phyloP scores from a whole-genome alignment of 768 basidiomycete species.

The Sarcomyxa edulis region DNA sequence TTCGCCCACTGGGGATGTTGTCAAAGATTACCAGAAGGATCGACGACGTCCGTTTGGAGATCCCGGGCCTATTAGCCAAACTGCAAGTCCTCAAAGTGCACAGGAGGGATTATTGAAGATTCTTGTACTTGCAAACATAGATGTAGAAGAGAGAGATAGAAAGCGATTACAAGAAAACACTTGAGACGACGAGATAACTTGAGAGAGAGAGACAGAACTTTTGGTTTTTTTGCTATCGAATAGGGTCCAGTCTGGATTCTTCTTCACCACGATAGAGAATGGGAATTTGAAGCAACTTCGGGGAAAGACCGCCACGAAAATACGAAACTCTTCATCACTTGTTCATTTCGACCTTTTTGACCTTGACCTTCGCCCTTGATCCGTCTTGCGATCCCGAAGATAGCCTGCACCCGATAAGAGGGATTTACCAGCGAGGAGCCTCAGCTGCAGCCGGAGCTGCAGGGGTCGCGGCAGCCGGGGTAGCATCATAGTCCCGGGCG shows the following conservation, averaged over 20 bases:
- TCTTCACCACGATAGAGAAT: conserved; percentile 44
- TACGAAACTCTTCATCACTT: conserved; percentile 36
- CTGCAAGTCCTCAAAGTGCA: neutral
- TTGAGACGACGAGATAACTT: conserved; percentile 57
- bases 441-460: conserved; percentile 36
- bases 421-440: conserved; percentile 58
- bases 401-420: conserved; percentile 4
- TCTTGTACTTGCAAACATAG: conserved; percentile 42
- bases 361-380: conserved; percentile 32
- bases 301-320: conserved; percentile 29
- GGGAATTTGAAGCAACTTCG: conserved; percentile 46
- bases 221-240: conserved; percentile 46
- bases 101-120: conserved; percentile 20
- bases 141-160: conserved; percentile 44
- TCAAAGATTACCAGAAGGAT: too few species aligned
- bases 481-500: conserved; percentile 22
- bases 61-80: neutral
- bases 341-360: conserved; percentile 33
- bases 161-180: conserved; percentile 48
- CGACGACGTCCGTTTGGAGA: too few species aligned
- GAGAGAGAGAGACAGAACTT: conserved; percentile 62
- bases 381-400: conserved; percentile 15
- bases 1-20: too few species aligned
- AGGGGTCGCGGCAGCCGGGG: conserved; percentile 20
- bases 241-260: conserved; percentile 40